Evolutionary conservation across 1,284 basidiomycete genomes (phyloP), one percentile per base, ranked within the genome.

Genomic region (Naganishia sp.): DNA sequence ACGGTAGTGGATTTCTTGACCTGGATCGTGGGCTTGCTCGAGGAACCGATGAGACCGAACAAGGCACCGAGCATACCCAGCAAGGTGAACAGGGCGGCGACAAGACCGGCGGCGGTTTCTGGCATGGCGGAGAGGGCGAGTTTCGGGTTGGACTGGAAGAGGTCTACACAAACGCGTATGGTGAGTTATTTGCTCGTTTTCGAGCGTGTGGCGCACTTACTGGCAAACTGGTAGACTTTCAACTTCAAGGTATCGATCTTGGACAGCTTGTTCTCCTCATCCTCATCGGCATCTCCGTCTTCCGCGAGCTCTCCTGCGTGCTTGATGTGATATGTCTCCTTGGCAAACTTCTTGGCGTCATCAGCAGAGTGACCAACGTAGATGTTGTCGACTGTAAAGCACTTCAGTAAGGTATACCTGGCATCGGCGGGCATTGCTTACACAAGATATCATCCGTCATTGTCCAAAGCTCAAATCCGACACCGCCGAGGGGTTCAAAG

Each of bases 381-480:
- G 75, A 98, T 87, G 84, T 96, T 94, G 82, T 92, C 87, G 79
- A 94, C 76, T 78, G 65, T 0, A 42, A 35, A 13, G 25, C 49
- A 23, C 17, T 21, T 25, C 2, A 17, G 35, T 21, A 49, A 42
- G 39, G 39, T 50, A 10, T 43, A 18, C 2, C 15, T 28, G 2
- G n/a, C 41, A 25, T 18, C n/a, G 35, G 13, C 21, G 35, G 31
- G 32, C 17, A 73, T 25, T 7, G 72, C 77, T 67, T 63, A 78
- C 76, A 96, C 73, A 96, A 86, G 73, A 96, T 96, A 77, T 94
- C 90, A 81, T 96, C 93, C 55, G 92, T 94, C 94, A 97, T 98
- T 65, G 93, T 94, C 94, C 94, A 98, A 74, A 97, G 87, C 81
- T 98, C 94, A 70, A 97, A 94, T 77, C 94, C 94, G 71, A 97